These are phyloP conservation scores for Aspergillus persii DNA, from an alignment of 2,329 filamentous ascomycete genomes.

Conservation along the genomic window DNA sequence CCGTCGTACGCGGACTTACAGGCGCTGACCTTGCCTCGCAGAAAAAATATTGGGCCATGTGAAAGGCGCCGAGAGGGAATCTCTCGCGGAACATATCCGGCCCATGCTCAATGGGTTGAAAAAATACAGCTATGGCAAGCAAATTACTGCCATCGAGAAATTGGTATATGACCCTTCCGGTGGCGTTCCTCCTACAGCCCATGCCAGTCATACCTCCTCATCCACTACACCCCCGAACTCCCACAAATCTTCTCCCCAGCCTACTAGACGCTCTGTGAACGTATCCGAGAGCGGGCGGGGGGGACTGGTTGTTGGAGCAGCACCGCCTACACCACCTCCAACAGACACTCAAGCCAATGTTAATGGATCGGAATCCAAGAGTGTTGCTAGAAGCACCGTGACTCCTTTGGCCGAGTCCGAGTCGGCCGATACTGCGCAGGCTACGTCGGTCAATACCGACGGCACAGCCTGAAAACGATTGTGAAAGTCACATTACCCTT, in stretches of 20 bases:
- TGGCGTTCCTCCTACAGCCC: conserved; percentile 24
- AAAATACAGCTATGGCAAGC: conserved; percentile 64
- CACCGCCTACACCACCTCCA: conserved; percentile 65
- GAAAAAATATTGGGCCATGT: conserved; percentile 43
- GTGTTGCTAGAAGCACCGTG: conserved; percentile 33
- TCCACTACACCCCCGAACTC: conserved; percentile 40
- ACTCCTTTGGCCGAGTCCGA: conserved; percentile 33
- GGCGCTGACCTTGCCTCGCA: not conserved
- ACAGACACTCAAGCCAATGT: conserved; percentile 65
- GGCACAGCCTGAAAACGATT: conserved; percentile 20
- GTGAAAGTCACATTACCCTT: conserved; percentile 1
- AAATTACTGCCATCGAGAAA: conserved; percentile 64
- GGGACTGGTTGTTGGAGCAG: conserved; percentile 52
- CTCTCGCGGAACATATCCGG: conserved; percentile 63
- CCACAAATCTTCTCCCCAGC: conserved; percentile 40
- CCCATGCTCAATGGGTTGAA: conserved; percentile 62
- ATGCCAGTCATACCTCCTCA: conserved; percentile 26
- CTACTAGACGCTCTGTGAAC: conserved; percentile 32
- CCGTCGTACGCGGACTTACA: not conserved
- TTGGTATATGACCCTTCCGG: conserved; percentile 42
- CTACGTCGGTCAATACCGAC: conserved; percentile 27
- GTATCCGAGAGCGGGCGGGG: conserved; percentile 41
- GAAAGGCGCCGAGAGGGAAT: conserved; percentile 57
- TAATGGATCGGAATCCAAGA: conserved; percentile 42
- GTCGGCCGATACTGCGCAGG: conserved; percentile 24